phyloP scores from a whole-genome alignment of 305 asterid species.

The Fraxinus greggii region DNA sequence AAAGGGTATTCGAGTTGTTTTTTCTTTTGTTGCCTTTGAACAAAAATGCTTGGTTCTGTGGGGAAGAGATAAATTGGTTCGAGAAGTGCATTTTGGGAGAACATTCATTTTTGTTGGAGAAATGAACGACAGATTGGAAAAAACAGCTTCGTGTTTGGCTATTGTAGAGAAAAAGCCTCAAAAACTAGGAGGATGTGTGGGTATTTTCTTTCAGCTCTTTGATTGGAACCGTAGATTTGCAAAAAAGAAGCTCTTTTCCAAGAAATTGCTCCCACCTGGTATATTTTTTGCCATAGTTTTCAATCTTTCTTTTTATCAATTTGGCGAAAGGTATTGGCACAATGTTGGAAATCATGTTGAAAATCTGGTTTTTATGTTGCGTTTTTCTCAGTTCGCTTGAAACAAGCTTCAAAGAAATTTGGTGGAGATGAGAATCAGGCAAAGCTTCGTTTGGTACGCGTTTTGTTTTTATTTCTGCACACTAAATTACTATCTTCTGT shows the following conservation, averaged over 20 bases:
- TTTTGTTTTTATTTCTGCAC: neutral
- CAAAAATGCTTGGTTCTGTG: slow-evolving; percentile 26
- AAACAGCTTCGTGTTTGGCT: slow-evolving; percentile 53
- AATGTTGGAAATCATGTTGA: neutral
- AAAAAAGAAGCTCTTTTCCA: slow-evolving; percentile 76
- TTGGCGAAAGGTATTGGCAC: neutral
- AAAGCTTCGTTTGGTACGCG: slow-evolving; percentile 77
- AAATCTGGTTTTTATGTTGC: slow-evolving; percentile 20
- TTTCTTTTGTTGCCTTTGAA: slow-evolving; percentile 9
- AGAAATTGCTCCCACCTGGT: slow-evolving; percentile 88
- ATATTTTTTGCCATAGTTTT: slow-evolving; percentile 13
- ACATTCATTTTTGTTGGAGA: slow-evolving; percentile 16
- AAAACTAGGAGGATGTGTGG: slow-evolving; percentile 80
- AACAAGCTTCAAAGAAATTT: slow-evolving; percentile 68
- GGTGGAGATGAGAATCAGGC: slow-evolving; percentile 85
- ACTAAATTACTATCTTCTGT: neutral
- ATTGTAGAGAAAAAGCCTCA: slow-evolving; percentile 79
- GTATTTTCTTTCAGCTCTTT: slow-evolving; percentile 81
- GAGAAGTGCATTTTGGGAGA: neutral
- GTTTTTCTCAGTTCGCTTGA: slow-evolving; percentile 53
- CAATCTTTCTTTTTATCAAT: neutral
- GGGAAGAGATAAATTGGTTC: slow-evolving; percentile 19
- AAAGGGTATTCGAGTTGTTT: slow-evolving; percentile 1
- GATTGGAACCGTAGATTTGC: slow-evolving; percentile 96
- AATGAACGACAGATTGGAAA: slow-evolving; percentile 62